phyloP scores from a whole-genome alignment of 2,329 filamentous ascomycete genomes.

The Onygenales sp. region DNA sequence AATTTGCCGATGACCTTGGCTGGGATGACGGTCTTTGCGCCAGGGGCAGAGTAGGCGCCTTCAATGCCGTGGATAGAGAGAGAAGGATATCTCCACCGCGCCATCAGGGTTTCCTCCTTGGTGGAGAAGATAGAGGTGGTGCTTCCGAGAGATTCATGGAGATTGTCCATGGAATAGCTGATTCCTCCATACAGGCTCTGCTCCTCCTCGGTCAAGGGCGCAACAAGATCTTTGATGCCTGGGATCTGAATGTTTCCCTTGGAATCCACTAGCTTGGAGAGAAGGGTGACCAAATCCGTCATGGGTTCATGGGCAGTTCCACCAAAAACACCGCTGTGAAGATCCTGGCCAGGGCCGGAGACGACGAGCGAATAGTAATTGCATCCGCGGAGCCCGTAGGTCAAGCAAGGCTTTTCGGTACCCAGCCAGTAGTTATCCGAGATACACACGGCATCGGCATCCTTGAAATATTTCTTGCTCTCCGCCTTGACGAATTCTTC shows the following conservation, averaged over 20 bases:
- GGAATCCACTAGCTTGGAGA: slow-evolving; percentile 77
- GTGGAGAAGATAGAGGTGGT: slow-evolving; percentile 77
- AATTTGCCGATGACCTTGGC: slow-evolving; percentile 98
- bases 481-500: slow-evolving; percentile 90
- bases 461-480: slow-evolving; percentile 89
- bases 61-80: slow-evolving; percentile 91
- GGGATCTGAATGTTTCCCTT: slow-evolving; percentile 88
- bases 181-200: slow-evolving; percentile 80
- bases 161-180: slow-evolving; percentile 90
- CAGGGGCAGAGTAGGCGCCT: slow-evolving; percentile 84
- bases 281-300: slow-evolving; percentile 81
- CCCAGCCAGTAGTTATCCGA: slow-evolving; percentile 99
- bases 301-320: slow-evolving; percentile 96
- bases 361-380: slow-evolving; percentile 96
- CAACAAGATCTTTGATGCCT: slow-evolving; percentile 90
- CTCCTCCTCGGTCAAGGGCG: slow-evolving; percentile 77
- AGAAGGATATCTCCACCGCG: slow-evolving; percentile 88
- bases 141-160: slow-evolving; percentile 85
- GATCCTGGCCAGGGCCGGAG: slow-evolving; percentile 81
- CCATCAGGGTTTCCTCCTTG: slow-evolving; percentile 91
- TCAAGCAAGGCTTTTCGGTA: slow-evolving; percentile 95
- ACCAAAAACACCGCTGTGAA: slow-evolving; percentile 95
- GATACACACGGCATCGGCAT: slow-evolving; percentile 93
- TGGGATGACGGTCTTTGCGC: slow-evolving; percentile 96
- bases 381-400: slow-evolving; percentile 91